A percentile compares a stretch with the other conserved stretches of the same genome.
phyloP scores from a whole-genome alignment of 371 early-diverging fungal species.

The Thermomucor indicae-seudaticae region DNA sequence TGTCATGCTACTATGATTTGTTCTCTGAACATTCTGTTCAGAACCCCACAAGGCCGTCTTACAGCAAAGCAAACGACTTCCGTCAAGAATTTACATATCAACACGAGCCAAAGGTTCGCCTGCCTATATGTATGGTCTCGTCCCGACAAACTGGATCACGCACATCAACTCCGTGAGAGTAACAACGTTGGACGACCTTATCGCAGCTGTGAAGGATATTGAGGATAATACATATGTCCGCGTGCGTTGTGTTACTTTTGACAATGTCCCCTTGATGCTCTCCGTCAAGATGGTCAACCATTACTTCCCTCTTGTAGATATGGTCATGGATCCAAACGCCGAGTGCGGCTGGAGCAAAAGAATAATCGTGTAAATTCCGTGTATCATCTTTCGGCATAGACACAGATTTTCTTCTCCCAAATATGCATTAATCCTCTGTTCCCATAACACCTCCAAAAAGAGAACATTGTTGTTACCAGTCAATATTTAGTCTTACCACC shows the following conservation, averaged over 20 bases:
- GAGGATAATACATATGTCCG: conserved; percentile 75
- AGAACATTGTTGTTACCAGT: too few relatives aligned
- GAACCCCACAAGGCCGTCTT: conserved; percentile 84
- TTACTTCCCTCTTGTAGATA: conserved; percentile 65
- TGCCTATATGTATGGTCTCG: conserved; percentile 77
- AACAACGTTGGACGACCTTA: conserved; percentile 58
- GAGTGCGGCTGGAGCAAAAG: conserved; percentile 50
- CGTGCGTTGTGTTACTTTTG: conserved; percentile 80
- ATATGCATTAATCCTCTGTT: too few relatives aligned
- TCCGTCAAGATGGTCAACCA: conserved; percentile 78
- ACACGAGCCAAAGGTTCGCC: conserved; percentile 75
- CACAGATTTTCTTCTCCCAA: too few relatives aligned
- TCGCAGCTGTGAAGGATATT: conserved; percentile 60
- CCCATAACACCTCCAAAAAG: too few relatives aligned
- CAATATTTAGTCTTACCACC: too few relatives aligned
- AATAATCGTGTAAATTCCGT: too few relatives aligned
- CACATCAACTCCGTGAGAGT: conserved; percentile 66
- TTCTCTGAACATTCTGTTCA: conserved; percentile 6
- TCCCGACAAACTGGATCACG: conserved; percentile 79
- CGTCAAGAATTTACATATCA: conserved; percentile 72
- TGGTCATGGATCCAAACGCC: conserved; percentile 48
- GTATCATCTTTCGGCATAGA: too few relatives aligned
- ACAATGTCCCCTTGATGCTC: conserved; percentile 74
- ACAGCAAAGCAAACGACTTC: conserved; percentile 71
- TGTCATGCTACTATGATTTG: not conserved